These are phyloP conservation scores for Linderniella brevidens DNA, from an alignment of 257 asterid species.

Conservation along the genomic window DNA sequence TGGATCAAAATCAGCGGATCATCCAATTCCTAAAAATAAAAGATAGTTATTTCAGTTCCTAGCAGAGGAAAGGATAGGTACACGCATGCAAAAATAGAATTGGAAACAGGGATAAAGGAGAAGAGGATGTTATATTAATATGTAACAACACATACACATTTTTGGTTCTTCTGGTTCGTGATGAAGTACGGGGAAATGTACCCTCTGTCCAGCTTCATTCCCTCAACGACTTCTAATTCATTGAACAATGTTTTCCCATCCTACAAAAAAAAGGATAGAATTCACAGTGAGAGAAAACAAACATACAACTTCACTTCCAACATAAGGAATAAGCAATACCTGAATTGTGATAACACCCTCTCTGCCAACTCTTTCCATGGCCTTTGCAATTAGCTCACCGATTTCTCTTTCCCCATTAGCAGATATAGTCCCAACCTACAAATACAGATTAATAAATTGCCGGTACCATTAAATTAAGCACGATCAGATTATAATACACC, in stretches of 20 bases:
- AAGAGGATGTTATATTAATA: too few species aligned
- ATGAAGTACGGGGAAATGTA: conserved; percentile 90
- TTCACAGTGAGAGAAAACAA: too few species aligned
- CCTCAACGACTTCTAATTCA: conserved; percentile 95
- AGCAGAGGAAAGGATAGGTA: not conserved
- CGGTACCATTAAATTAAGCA: not conserved
- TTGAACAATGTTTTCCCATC: conserved; percentile 83
- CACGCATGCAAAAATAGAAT: too few species aligned
- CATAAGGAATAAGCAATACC: conserved; percentile 24
- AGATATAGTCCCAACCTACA: conserved; percentile 87
- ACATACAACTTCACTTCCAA: not conserved
- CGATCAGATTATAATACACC: not conserved
- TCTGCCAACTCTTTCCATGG: conserved; percentile 97
- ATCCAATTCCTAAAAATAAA: conserved; percentile 57
- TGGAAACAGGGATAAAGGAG: too few species aligned
- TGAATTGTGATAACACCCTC: conserved; percentile 95
- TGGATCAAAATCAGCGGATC: conserved; percentile 74
- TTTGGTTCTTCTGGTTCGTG: conserved; percentile 81
- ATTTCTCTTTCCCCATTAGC: conserved; percentile 88
- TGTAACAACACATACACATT: conserved; percentile 45
- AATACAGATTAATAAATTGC: not conserved
- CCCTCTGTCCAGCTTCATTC: conserved; percentile 93
- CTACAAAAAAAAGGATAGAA: conserved; percentile 19
- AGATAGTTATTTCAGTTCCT: not conserved
- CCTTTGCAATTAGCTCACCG: conserved; percentile 92